Evolutionary conservation across 2,329 filamentous ascomycete species (phyloP).

Genomic region (Alternaria dauci): DNA sequence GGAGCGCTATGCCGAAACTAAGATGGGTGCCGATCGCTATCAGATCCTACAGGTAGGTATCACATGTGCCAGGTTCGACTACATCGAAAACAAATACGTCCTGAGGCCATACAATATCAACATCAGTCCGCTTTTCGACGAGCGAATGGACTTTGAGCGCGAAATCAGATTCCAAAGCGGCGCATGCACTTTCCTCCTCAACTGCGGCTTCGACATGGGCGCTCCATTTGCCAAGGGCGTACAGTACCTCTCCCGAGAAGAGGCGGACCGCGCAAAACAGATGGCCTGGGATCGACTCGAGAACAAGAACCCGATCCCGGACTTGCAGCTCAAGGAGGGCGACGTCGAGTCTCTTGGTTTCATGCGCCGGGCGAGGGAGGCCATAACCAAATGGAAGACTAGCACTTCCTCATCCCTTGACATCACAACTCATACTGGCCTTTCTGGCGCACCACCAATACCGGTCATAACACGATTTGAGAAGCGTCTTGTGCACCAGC

Average conservation of each 20-base stretch:
- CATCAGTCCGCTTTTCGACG: conserved; percentile 64
- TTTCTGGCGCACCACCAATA: conserved; percentile 21
- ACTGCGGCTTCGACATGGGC: conserved; percentile 66
- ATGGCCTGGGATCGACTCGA: conserved; percentile 55
- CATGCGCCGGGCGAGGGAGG: conserved; percentile 55
- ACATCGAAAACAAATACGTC: conserved; percentile 59
- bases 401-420: conserved; percentile 26
- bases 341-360: conserved; percentile 63
- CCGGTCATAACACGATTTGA: conserved; percentile 60
- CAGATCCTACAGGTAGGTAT: conserved; percentile 73
- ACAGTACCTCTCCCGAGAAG: conserved; percentile 68
- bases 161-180: conserved; percentile 66
- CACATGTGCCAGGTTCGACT: conserved; percentile 68
- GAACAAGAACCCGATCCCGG: conserved; percentile 44
- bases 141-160: conserved; percentile 66
- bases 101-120: conserved; percentile 72
- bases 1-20: conserved; percentile 68
- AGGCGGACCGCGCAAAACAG: conserved; percentile 60
- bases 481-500: conserved; percentile 70
- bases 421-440: conserved; percentile 43
- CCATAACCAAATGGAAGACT: conserved; percentile 58
- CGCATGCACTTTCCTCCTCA: conserved; percentile 68
- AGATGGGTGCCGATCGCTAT: conserved; percentile 67
- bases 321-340: conserved; percentile 61
- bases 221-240: conserved; percentile 65